phyloP scores from a whole-genome alignment of 805 yeast genomes.

The Saccharomycopsis vini region DNA sequence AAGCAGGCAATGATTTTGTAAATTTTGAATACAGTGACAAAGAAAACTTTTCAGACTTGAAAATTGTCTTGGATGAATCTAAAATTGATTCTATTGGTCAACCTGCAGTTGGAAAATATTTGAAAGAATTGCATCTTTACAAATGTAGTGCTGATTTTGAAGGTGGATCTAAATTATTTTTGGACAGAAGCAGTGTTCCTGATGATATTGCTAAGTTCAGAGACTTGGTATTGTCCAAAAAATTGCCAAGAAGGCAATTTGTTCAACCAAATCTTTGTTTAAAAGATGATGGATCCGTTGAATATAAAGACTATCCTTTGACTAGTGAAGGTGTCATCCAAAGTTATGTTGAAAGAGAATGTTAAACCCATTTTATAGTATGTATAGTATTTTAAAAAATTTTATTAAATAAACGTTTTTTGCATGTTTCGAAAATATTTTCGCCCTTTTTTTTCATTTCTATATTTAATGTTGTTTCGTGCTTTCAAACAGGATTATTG shows the following conservation, averaged over 20 bases:
- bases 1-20: slow-evolving; percentile 54
- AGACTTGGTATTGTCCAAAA: slow-evolving; percentile 57
- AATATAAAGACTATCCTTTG: slow-evolving; percentile 65
- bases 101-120: slow-evolving; percentile 60
- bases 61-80: slow-evolving; percentile 46
- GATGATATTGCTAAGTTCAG: slow-evolving; percentile 56
- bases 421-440: too few relatives aligned
- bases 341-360: slow-evolving; percentile 59
- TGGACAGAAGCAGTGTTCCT: slow-evolving; percentile 59
- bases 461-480: too few relatives aligned
- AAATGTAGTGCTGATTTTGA: slow-evolving; percentile 69
- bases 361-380: slow-evolving; percentile 13
- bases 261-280: slow-evolving; percentile 71
- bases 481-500: too few relatives aligned
- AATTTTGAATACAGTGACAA: slow-evolving; percentile 39
- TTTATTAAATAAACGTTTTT: too few relatives aligned
- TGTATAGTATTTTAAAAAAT: too few relatives aligned
- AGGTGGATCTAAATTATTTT: slow-evolving; percentile 55
- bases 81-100: slow-evolving; percentile 66
- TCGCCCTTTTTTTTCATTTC: too few relatives aligned
- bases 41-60: slow-evolving; percentile 48
- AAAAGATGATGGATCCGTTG: slow-evolving; percentile 21
- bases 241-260: slow-evolving; percentile 76
- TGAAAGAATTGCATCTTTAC: slow-evolving; percentile 65
- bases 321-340: slow-evolving; percentile 68